Conservation (phyloP, 495 filamentous ascomycete species). For the Aspergillus wentii region DNA sequence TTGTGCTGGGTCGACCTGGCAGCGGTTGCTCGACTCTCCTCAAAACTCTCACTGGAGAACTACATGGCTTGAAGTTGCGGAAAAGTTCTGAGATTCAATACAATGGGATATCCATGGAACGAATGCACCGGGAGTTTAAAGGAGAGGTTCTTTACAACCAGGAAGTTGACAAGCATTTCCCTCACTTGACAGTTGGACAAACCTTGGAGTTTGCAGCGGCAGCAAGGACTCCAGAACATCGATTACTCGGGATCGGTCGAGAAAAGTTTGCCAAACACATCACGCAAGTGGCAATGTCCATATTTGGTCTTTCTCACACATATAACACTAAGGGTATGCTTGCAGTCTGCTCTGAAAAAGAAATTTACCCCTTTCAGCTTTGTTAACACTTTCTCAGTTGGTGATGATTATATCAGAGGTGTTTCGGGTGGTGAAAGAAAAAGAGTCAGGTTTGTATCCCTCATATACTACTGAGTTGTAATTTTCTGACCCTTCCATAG, state of each 20-base stretch:
- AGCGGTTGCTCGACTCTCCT: constrained; percentile 43
- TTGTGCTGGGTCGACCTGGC: constrained; percentile 40
- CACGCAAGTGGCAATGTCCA: constrained; percentile 56
- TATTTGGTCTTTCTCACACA: constrained; percentile 53
- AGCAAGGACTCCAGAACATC: constrained; percentile 43
- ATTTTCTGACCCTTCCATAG: constrained; percentile 22
- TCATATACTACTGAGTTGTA: neutral
- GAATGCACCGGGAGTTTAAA: constrained; percentile 54
- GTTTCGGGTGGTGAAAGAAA: constrained; percentile 84
- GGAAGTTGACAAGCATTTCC: constrained; percentile 62
- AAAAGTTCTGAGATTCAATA: constrained; percentile 44
- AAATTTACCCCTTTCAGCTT: constrained; percentile 37
- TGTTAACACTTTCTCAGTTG: constrained; percentile 37
- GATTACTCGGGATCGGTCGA: constrained; percentile 37
- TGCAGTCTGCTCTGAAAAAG: constrained; percentile 26
- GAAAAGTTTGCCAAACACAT: constrained; percentile 41
- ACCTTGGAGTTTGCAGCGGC: constrained; percentile 60
- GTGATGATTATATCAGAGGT: constrained; percentile 51
- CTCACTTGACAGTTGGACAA: constrained; percentile 61
- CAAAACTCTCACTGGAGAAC: constrained; percentile 32
- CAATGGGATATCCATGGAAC: constrained; percentile 45
- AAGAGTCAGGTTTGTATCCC: constrained; percentile 35
- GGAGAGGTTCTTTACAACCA: constrained; percentile 62
- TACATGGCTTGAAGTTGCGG: constrained; percentile 35
- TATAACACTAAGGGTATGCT: constrained; percentile 48